Base-by-base conservation (phyloP, 805 yeast genomes). In the Nakazawaea wyomingensis region DNA sequence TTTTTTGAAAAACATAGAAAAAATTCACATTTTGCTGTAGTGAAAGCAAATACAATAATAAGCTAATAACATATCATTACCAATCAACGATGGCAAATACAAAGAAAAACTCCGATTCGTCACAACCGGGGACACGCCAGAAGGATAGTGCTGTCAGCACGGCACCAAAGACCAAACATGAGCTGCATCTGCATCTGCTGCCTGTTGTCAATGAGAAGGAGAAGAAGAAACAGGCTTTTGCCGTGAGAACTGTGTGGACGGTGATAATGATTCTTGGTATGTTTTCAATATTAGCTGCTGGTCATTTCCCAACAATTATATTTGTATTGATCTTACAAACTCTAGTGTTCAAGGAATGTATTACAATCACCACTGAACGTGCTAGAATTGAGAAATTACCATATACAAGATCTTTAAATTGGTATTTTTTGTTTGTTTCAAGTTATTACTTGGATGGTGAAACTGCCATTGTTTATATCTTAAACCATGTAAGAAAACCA, bases 171-270 rank as follows among this genome's bases (percentile, higher is more conserved):
- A 34, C 26, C 20, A 8, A 32, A 9, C 21, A 17, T 2, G 21
- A 17, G 3, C 35, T 9, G 20, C 22, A 10, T 10, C 35, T 7
- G 21, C 20, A 32, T n/a, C n/a, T n/a, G n/a, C 20, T 6, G 26
- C 37, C 41, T 5, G 45, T 31, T 22, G 41, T 36, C 10, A 66
- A 65, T 49, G 82, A 77, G 49, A 60, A 55, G 32, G 85, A 79
- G 50, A 76, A 76, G 65, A 86, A 86, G 66, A 82, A 81, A 52
- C 90, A 82, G 64, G 84, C 90, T 34, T 89, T 93, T 56, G 60
- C 89, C 37, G 86, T 89, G 20, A 78, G 99, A 52, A 82, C 98
- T 3, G 69, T 85, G 37, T 93, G 98, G 98, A 85, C 97, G 0
- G 62, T 93, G 54, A 88, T 93, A 14, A 90, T 93, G 97, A 82